Base-by-base conservation (phyloP, 768 basidiomycete species). In the Pleurotus ostreatus region DNA sequence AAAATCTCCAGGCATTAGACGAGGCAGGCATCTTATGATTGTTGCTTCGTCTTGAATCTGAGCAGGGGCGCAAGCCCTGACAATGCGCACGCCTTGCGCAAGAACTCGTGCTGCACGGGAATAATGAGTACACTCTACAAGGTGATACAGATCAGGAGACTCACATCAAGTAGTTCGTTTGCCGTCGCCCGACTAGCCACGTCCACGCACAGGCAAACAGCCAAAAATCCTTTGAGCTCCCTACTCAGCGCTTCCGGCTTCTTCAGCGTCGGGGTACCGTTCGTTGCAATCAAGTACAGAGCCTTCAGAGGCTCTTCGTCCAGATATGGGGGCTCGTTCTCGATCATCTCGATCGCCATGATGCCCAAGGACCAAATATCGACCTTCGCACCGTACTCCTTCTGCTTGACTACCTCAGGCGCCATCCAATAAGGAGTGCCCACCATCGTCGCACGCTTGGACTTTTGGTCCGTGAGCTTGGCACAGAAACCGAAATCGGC, bases 371-470 rank as follows among this genome's bases (percentile, higher is more conserved):
- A 94, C 94, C 94, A 97, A 49, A 97, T 93, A 64, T 96, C 94
- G 18, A 96, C 94, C 70, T 96, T 96, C 22, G 93, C 92, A 46
- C 94, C 94, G 65, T 97, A 97, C 70, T 94, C 93, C 72, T 96
- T 95, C 69, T 94, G 91, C 73, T 94, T 95, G 64, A 97, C 94
- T 52, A 97, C 93, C 70, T 97, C 94, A n/a, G 94, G 94, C 2
- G 94, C 94, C 94, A 97, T 97, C 94, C 94, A 96, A 71, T 96
- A 96, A 1, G 94, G 94, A 9, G 94, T 96, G 34, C 94, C 94
- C 3, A 97, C 94, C 94, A 96, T 96, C n/a, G 94, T 96, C 26
- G 94, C 94, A 52, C 94, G 89, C 71, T 96, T 96, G 41, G 91
- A 94, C 70, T 96, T 97, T 72, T 96, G 92, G 64, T 95, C 94